Percentiles rank a stretch among this genome's conserved stretches.
Conservation (phyloP, 805 yeast genomes). For the Tetrapisispora phaffii region DNA sequence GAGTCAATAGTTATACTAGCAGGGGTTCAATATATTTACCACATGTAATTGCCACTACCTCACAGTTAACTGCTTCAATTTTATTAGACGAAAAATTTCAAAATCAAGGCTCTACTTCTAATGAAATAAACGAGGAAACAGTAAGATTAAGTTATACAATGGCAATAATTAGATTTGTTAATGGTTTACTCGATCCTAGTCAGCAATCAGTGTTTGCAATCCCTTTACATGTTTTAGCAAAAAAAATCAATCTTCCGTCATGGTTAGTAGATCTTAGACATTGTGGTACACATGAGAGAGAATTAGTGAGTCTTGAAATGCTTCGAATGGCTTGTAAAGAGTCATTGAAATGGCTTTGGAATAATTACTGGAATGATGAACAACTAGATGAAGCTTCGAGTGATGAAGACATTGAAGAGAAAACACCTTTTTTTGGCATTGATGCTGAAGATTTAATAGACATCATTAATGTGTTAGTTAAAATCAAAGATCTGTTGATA, state of each 20-base stretch:
- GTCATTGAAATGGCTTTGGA: slow-evolving; percentile 69
- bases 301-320: slow-evolving; percentile 58
- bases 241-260: slow-evolving; percentile 56
- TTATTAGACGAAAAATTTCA: slow-evolving; percentile 33
- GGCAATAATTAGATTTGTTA: slow-evolving; percentile 77
- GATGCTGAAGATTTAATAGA: slow-evolving; percentile 2
- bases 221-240: slow-evolving; percentile 69
- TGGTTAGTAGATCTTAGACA: slow-evolving; percentile 86
- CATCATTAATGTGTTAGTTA: slow-evolving; percentile 4
- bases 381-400: slow-evolving; percentile 16
- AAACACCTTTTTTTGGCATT: slow-evolving; percentile 1
- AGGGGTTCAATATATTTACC: slow-evolving; percentile 51
- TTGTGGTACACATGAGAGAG: slow-evolving; percentile 77
- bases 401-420: slow-evolving; percentile 11
- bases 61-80: slow-evolving; percentile 43
- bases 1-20: slow-evolving; percentile 43
- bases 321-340: slow-evolving; percentile 48
- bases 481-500: slow-evolving; percentile 4
- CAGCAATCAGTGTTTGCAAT: slow-evolving; percentile 74
- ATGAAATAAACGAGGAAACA: slow-evolving; percentile 5
- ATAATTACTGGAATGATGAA: slow-evolving; percentile 56
- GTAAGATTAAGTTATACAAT: slow-evolving; percentile 53
- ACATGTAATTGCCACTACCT: slow-evolving; percentile 62
- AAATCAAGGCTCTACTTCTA: slow-evolving; percentile 22
- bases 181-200: slow-evolving; percentile 78